phyloP scores from a whole-genome alignment of 176 grass and related monocot species.

The Carex pumila region DNA sequence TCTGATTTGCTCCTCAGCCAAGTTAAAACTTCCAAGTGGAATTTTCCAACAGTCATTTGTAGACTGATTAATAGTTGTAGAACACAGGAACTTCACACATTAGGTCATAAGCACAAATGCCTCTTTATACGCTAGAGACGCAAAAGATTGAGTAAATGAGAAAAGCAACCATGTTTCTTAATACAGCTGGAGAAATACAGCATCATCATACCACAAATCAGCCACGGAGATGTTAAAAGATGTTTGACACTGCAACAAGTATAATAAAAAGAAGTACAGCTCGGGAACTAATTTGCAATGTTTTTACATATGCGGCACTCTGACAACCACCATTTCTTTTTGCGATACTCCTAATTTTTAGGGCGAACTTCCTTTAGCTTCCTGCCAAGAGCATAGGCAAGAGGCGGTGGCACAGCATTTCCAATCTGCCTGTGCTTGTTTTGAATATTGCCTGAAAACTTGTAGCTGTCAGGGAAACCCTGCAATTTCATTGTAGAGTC shows the following conservation, averaged over 20 bases:
- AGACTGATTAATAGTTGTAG: background rate
- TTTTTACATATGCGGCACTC: background rate
- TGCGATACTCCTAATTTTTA: background rate
- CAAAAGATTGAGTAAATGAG: background rate
- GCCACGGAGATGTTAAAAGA: background rate
- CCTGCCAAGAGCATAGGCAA: constrained; percentile 75
- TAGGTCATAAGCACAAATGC: background rate
- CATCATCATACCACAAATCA: background rate
- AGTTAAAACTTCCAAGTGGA: background rate
- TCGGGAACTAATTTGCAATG: background rate
- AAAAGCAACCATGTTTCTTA: background rate
- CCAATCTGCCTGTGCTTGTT: constrained; percentile 94
- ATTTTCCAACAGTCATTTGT: background rate
- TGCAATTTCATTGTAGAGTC: constrained; percentile 26
- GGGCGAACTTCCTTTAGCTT: constrained; percentile 74
- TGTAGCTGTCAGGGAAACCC: constrained; percentile 90
- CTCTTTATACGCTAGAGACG: background rate
- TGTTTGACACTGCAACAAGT: background rate
- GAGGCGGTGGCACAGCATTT: constrained; percentile 90
- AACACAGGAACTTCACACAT: background rate
- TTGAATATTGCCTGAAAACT: constrained; percentile 77
- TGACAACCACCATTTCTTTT: background rate
- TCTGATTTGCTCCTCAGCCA: background rate
- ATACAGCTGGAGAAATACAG: background rate
- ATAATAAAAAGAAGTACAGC: background rate